phyloP scores from a whole-genome alignment of 1,284 basidiomycete species.

The Thecaphora thlaspeos region DNA sequence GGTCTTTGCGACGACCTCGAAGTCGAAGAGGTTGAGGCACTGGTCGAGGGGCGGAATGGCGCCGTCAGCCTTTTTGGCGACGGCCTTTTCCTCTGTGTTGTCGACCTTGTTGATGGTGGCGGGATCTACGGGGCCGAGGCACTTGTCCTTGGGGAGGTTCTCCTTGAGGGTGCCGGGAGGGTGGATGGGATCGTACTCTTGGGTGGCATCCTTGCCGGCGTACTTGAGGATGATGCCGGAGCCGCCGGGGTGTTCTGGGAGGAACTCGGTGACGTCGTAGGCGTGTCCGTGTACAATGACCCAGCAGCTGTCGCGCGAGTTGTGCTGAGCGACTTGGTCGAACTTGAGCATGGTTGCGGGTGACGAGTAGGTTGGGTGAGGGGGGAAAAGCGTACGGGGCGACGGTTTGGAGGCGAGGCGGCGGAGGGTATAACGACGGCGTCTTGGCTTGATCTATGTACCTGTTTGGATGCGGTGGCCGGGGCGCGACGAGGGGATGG shows the following conservation, averaged over 20 bases:
- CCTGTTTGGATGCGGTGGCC: too few species aligned
- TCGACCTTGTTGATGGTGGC: constrained; percentile 36
- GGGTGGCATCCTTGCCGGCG: constrained; percentile 74
- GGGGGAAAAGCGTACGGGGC: too few species aligned
- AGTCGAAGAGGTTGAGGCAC: constrained; percentile 84
- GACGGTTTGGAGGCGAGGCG: too few species aligned
- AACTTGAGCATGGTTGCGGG: constrained; percentile 24
- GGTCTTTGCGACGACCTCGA: constrained; percentile 64
- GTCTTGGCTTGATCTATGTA: too few species aligned
- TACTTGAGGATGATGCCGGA: constrained; percentile 70
- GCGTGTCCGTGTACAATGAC: constrained; percentile 77
- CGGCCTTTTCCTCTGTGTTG: constrained; percentile 13
- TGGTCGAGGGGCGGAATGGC: constrained; percentile 68
- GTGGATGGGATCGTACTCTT: constrained; percentile 56
- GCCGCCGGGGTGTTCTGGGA: constrained; percentile 72
- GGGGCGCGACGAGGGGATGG: too few species aligned
- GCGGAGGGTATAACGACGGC: too few species aligned
- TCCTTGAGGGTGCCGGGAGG: constrained; percentile 55
- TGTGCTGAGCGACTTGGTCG: constrained; percentile 69
- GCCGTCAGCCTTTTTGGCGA: constrained; percentile 20
- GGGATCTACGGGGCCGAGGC: constrained; percentile 47
- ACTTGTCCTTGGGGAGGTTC: constrained; percentile 49
- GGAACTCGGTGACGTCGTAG: constrained; percentile 80
- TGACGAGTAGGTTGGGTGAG: neutral
- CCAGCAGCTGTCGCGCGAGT: constrained; percentile 75